These are phyloP conservation scores for Gossypium australe DNA, from an alignment of 345 rosid genomes.

Conservation along the genomic window DNA sequence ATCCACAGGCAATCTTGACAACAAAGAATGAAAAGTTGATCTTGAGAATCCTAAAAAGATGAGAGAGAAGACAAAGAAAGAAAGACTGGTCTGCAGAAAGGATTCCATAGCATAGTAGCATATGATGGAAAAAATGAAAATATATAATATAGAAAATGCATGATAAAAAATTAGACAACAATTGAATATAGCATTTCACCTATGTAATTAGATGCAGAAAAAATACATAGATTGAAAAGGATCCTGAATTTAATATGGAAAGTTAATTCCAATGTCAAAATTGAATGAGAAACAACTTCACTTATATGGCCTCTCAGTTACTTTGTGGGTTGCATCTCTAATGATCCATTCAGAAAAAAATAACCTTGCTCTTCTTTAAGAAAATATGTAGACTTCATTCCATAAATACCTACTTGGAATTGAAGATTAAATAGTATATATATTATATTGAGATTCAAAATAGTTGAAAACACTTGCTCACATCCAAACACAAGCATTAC, in stretches of 20 bases:
- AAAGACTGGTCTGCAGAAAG: not conserved
- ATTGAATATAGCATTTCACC: not conserved
- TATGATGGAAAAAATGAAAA: not conserved
- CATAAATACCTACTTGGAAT: slow-evolving; percentile 2
- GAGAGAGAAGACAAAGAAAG: not conserved
- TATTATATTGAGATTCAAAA: not conserved
- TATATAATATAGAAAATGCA: not conserved
- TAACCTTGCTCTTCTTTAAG: not conserved
- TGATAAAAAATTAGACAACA: not conserved
- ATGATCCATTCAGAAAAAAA: not conserved
- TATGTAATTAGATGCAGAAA: not conserved
- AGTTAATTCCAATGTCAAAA: not conserved
- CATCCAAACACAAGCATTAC: slow-evolving; percentile 37
- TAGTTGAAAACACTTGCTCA: slow-evolving; percentile 4
- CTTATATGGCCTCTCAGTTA: not conserved
- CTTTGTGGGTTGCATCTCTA: not conserved
- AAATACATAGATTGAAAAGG: not conserved
- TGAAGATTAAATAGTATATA: not conserved
- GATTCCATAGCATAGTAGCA: not conserved
- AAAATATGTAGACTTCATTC: not conserved
- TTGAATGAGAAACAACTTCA: not conserved
- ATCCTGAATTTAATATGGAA: slow-evolving; percentile 4
- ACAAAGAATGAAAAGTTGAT: not conserved
- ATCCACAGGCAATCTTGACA: not conserved
- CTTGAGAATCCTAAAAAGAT: not conserved